Conservation (phyloP, 2,329 filamentous ascomycete species). For the Biscogniauxia marginata region DNA sequence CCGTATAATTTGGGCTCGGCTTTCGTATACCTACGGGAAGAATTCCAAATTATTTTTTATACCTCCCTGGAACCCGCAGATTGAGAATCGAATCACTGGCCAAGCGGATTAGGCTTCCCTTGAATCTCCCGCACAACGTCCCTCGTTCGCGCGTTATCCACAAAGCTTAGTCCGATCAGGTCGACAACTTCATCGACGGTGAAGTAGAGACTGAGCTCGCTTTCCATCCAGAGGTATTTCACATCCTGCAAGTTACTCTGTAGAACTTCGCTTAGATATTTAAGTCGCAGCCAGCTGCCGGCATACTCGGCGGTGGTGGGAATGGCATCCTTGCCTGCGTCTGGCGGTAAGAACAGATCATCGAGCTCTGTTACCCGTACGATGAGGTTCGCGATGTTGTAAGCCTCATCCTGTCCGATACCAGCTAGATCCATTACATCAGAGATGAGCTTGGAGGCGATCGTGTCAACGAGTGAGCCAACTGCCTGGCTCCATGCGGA, state of each 20-base stretch:
- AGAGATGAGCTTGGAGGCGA: slow-evolving; percentile 57
- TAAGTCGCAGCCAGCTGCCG: slow-evolving; percentile 60
- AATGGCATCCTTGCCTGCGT: slow-evolving; percentile 38
- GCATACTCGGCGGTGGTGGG: slow-evolving; percentile 61
- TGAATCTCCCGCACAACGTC: slow-evolving; percentile 59
- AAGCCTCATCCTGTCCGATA: slow-evolving; percentile 64
- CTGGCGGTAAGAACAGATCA: slow-evolving; percentile 53
- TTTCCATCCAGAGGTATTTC: slow-evolving; percentile 62
- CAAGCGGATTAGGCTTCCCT: slow-evolving; percentile 45
- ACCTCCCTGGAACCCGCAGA: too few relatives aligned
- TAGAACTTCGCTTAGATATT: slow-evolving; percentile 63
- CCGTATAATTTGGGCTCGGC: too few relatives aligned
- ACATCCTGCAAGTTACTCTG: slow-evolving; percentile 67
- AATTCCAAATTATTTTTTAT: too few relatives aligned
- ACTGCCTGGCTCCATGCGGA: slow-evolving; percentile 64
- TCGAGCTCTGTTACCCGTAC: slow-evolving; percentile 57
- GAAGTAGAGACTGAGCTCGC: slow-evolving; percentile 64
- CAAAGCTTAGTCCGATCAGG: slow-evolving; percentile 62
- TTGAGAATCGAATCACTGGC: slow-evolving; percentile 3
- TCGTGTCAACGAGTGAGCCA: slow-evolving; percentile 57
- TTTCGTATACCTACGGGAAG: too few relatives aligned
- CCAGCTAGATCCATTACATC: slow-evolving; percentile 62
- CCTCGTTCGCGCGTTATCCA: slow-evolving; percentile 58
- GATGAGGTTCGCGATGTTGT: slow-evolving; percentile 59
- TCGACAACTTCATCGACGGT: slow-evolving; percentile 60